A percentile compares a stretch with the other conserved stretches of the same genome.
phyloP scores from a whole-genome alignment of 2,329 filamentous ascomycete genomes.

The Lachnellula subtilissima region DNA sequence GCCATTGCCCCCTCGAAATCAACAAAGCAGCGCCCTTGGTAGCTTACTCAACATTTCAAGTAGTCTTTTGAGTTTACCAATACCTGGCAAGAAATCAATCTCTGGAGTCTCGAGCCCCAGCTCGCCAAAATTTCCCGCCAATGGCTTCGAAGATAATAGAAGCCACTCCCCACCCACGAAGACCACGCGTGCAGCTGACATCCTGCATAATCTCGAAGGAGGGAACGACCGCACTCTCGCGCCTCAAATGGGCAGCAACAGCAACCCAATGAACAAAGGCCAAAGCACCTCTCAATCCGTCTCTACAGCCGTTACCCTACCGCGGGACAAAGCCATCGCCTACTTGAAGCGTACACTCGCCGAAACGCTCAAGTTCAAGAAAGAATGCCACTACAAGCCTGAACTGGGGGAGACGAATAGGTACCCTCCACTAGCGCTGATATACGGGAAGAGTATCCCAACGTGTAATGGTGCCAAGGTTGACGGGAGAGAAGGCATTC shows the following conservation, averaged over 20 bases:
- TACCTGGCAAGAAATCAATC: conserved; percentile 25
- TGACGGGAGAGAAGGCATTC: conserved; percentile 65
- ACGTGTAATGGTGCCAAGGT: conserved; percentile 82
- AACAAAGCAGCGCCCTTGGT: conserved; percentile 30
- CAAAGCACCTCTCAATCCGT: conserved; percentile 26
- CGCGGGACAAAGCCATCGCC: conserved; percentile 36
- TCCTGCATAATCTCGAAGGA: conserved; percentile 18
- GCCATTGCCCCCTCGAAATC: conserved; percentile 54
- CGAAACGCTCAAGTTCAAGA: conserved; percentile 69
- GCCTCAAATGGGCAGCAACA: conserved; percentile 24
- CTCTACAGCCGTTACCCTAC: conserved; percentile 30
- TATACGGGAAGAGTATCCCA: conserved; percentile 83
- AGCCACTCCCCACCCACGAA: conserved; percentile 19
- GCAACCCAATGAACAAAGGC: conserved; percentile 20
- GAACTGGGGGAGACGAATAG: conserved; percentile 57
- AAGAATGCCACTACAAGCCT: conserved; percentile 61
- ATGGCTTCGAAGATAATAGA: conserved; percentile 14
- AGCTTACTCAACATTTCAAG: conserved; percentile 33
- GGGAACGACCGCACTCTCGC: conserved; percentile 28
- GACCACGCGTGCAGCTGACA: conserved; percentile 24
- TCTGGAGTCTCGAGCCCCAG: conserved; percentile 18
- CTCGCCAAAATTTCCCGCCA: conserved; percentile 16
- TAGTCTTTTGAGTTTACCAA: conserved; percentile 23
- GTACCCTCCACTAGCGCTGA: conserved; percentile 76
- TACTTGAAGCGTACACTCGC: conserved; percentile 75